These are phyloP conservation scores for Globisporangium paddicum DNA, from an alignment of 352 stramenopile genomes.

Conservation along the genomic window DNA sequence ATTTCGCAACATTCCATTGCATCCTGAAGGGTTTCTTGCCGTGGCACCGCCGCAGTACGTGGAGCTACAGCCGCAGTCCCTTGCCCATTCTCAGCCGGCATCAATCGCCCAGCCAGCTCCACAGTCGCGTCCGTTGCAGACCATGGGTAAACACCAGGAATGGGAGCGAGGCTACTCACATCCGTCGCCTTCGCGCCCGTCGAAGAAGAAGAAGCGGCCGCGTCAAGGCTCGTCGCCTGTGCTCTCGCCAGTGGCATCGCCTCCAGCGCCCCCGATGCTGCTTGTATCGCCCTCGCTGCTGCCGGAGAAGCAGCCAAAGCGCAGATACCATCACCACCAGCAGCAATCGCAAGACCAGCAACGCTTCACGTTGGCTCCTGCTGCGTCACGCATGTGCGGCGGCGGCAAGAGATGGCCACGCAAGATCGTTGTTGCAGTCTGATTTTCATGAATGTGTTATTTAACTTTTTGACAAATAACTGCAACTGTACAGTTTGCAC, in stretches of 20 bases:
- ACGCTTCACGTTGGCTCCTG: slow-evolving; percentile 22
- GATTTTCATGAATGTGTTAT: slow-evolving; percentile 4
- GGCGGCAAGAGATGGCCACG: slow-evolving; percentile 14
- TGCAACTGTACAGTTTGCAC: background rate
- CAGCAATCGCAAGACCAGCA: slow-evolving; percentile 26
- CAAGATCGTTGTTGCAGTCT: slow-evolving; percentile 11
- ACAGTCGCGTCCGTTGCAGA: slow-evolving; percentile 17
- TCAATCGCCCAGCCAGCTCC: slow-evolving; percentile 1
- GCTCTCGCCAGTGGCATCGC: slow-evolving; percentile 22
- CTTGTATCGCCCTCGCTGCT: slow-evolving; percentile 26
- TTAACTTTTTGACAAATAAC: background rate
- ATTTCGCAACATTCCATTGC: slow-evolving; percentile 43
- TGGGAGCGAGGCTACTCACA: slow-evolving; percentile 30
- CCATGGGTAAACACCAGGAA: slow-evolving; percentile 16
- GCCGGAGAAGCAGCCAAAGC: slow-evolving; percentile 27
- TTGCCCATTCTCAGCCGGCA: background rate
- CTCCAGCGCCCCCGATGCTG: slow-evolving; percentile 15
- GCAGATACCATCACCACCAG: slow-evolving; percentile 22
- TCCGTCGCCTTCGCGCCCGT: slow-evolving; percentile 20
- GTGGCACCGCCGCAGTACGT: background rate
- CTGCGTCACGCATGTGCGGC: slow-evolving; percentile 21
- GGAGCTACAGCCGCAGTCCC: background rate
- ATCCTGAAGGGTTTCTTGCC: slow-evolving; percentile 10
- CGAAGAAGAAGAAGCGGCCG: slow-evolving; percentile 63
- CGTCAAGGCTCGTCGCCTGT: slow-evolving; percentile 37